Percentiles rank a stretch among this genome's conserved stretches.
phyloP scores from a whole-genome alignment of 352 stramenopile species.

The Phytophthora tubulina region DNA sequence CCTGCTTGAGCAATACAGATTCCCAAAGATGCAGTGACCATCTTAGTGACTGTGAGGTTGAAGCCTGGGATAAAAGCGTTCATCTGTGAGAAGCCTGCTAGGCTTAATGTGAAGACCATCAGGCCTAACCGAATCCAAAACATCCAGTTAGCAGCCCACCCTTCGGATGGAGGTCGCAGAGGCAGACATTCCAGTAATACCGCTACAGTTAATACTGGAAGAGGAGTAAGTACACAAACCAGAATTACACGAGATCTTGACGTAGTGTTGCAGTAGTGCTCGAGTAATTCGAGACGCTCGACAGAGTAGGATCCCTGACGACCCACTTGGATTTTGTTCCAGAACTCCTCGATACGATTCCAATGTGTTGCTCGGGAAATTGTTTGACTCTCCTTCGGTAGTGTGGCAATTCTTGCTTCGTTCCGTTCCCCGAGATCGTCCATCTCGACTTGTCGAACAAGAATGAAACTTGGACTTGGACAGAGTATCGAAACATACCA shows the following conservation, averaged over 20 bases:
- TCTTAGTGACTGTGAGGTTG: constrained; percentile 20
- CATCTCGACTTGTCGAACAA: background rate
- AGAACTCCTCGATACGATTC: constrained; percentile 14
- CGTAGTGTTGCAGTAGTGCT: constrained; percentile 13
- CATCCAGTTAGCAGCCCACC: constrained; percentile 28
- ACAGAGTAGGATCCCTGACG: constrained; percentile 28
- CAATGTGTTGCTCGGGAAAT: background rate
- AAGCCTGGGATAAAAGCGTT: constrained; percentile 27
- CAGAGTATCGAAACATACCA: background rate
- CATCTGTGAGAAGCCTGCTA: constrained; percentile 23
- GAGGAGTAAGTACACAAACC: constrained; percentile 9
- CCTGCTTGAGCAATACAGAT: constrained; percentile 7
- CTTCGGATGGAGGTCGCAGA: constrained; percentile 10
- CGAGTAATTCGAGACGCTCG: constrained; percentile 18
- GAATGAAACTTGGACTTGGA: background rate
- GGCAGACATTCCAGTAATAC: constrained; percentile 21
- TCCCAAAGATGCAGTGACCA: constrained; percentile 12
- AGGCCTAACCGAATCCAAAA: constrained; percentile 20
- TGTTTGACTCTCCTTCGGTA: background rate
- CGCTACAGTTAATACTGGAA: constrained; percentile 10
- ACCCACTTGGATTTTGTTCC: constrained; percentile 24
- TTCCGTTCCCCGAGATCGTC: background rate
- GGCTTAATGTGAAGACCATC: constrained; percentile 23
- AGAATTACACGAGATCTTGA: constrained; percentile 10
- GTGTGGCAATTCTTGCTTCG: background rate